Conservation (phyloP, 352 stramenopile genomes). For the Phytopythium montanum region DNA sequence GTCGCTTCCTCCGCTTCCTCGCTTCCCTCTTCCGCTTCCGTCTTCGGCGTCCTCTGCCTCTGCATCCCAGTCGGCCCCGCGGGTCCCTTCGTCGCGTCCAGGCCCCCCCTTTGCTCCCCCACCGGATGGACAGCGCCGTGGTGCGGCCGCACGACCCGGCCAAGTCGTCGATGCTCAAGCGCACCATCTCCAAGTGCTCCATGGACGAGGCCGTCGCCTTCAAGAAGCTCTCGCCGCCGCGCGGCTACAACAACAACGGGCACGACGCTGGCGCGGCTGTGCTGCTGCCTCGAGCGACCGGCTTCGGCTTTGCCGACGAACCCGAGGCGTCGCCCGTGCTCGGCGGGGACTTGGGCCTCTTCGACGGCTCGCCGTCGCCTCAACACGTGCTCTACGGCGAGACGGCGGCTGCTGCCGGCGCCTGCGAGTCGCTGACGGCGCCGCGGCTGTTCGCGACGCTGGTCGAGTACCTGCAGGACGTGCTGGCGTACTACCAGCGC, state of each 20-base stretch:
- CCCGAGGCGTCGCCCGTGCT: constrained; percentile 35
- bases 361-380: constrained; percentile 31
- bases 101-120: no score
- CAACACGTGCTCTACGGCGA: constrained; percentile 27
- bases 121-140: constrained; percentile 6
- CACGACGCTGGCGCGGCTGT: constrained; percentile 35
- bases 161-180: constrained; percentile 39
- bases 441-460: constrained; percentile 40
- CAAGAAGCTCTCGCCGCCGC: constrained; percentile 43
- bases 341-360: constrained; percentile 15
- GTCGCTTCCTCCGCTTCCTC: no score
- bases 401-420: constrained; percentile 5
- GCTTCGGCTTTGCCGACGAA: constrained; percentile 13
- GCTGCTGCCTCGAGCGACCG: constrained; percentile 31
- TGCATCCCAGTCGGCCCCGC: no score
- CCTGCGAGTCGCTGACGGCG: constrained; percentile 40
- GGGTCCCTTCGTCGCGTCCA: background rate
- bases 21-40: no score
- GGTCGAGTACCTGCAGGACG: constrained; percentile 56
- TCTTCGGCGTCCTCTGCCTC: no score
- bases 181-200: constrained; percentile 77
- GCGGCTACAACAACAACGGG: background rate
- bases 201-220: constrained; percentile 34
- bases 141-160: constrained; percentile 17
- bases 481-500: constrained; percentile 55